These are phyloP conservation scores for Phylloporus sp. DNA, from an alignment of 768 basidiomycete species.

Conservation along the genomic window DNA sequence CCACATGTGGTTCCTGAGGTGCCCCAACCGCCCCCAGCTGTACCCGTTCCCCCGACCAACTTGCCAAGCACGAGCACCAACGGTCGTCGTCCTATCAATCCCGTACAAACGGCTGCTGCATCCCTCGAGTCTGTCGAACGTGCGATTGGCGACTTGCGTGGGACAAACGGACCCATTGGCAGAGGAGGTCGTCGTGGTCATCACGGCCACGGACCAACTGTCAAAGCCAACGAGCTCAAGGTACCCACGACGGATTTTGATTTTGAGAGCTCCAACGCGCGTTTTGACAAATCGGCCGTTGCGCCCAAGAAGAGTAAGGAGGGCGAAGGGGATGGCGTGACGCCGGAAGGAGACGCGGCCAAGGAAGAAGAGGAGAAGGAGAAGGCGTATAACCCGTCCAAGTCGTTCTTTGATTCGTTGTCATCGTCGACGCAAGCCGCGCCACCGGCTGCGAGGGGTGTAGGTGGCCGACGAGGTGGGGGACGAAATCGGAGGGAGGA, in stretches of 20 bases:
- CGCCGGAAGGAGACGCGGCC: constrained; percentile 28
- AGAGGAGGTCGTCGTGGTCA: constrained; percentile 38
- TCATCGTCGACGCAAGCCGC: constrained; percentile 44
- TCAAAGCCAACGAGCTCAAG: constrained; percentile 37
- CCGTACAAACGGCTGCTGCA: constrained; percentile 68
- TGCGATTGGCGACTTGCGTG: constrained; percentile 49
- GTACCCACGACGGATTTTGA: constrained; percentile 81
- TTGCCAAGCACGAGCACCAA: constrained; percentile 24
- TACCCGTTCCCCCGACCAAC: constrained; percentile 21
- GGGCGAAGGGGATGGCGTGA: constrained; percentile 28
- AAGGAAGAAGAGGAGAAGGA: constrained; percentile 39
- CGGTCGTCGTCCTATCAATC: constrained; percentile 37
- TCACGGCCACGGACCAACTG: constrained; percentile 23
- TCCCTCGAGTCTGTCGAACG: constrained; percentile 71
- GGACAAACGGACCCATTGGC: constrained; percentile 33
- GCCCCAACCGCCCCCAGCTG: constrained; percentile 16
- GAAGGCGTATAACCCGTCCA: constrained; percentile 67
- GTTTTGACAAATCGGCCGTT: constrained; percentile 72
- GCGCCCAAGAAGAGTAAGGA: constrained; percentile 34
- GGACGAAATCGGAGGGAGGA: constrained; percentile 76
- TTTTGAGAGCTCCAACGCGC: constrained; percentile 72
- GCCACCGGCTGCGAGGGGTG: constrained; percentile 33
- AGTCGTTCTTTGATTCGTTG: constrained; percentile 77
- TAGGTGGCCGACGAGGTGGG: constrained; percentile 41
- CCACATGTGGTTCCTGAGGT: constrained; percentile 26